phyloP scores from a whole-genome alignment of 2,329 filamentous ascomycete genomes.

The Trichoderma endophyticum region DNA sequence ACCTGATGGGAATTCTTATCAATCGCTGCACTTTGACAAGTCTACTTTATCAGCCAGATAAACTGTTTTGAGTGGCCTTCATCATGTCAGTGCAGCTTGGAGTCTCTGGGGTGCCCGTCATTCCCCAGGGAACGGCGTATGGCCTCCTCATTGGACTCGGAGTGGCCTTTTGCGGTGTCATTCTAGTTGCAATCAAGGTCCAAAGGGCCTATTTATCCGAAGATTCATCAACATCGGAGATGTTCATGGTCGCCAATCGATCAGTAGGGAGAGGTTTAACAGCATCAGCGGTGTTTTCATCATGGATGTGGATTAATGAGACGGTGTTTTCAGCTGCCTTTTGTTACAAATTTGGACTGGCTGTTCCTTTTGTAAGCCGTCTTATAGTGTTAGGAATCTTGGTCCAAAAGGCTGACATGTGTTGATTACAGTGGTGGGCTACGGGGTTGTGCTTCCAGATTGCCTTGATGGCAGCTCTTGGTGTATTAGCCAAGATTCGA shows the following conservation, averaged over 20 bases:
- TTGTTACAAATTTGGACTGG: slow-evolving; percentile 14
- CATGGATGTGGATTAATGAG: slow-evolving; percentile 18
- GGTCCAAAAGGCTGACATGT: neutral
- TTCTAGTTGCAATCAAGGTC: slow-evolving; percentile 6
- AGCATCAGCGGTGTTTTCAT: slow-evolving; percentile 13
- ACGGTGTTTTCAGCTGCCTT: slow-evolving; percentile 13
- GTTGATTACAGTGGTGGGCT: slow-evolving; percentile 8
- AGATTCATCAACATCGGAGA: slow-evolving; percentile 14
- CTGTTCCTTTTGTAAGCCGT: slow-evolving; percentile 14
- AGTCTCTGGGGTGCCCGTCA: slow-evolving; percentile 8
- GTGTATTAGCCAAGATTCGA: slow-evolving; percentile 12
- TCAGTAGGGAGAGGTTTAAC: slow-evolving; percentile 10
- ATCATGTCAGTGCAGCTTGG: slow-evolving; percentile 13
- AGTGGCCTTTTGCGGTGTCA: slow-evolving; percentile 11
- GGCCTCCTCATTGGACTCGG: slow-evolving; percentile 13
- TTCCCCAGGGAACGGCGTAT: slow-evolving; percentile 14
- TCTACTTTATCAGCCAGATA: too few species aligned
- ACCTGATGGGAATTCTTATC: too few species aligned
- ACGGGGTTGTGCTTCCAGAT: slow-evolving; percentile 14
- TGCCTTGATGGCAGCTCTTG: slow-evolving; percentile 15
- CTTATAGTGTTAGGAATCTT: neutral
- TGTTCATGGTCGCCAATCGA: slow-evolving; percentile 17
- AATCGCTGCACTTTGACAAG: neutral
- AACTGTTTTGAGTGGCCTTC: neutral
- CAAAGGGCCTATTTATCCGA: slow-evolving; percentile 9